Evolutionary conservation across 352 stramenopile species (phyloP), one percentile per base, ranked within the genome.

Genomic region (Pythium apleroticum): DNA sequence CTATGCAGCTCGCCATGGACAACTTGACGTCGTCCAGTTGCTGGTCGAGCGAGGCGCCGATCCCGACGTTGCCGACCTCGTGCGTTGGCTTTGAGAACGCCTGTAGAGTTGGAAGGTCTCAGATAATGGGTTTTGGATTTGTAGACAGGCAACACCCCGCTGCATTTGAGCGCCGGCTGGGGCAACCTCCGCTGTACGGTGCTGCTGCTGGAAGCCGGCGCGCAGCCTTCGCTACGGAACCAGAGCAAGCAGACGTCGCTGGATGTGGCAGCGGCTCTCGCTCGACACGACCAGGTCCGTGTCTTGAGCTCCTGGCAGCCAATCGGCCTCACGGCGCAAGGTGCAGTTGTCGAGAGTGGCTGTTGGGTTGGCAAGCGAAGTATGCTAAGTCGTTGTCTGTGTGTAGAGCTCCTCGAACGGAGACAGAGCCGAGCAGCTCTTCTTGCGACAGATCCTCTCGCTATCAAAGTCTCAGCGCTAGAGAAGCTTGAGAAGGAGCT

Each of bases 161-260:
- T 93, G 10, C 82, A 93, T 56, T 45, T 93, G 30, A 78, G 80
- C n/a, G 78, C 82, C 59, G 84, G 81, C 0, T 93, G 80, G 77
- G 82, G 84, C 20, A 78, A 86, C 31, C 50, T 88, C 10, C 57
- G 68, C 3, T 89, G 78, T 35, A 76, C 77, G 9, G 72, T 89
- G 10, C 35, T 91, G 49, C 59, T 90, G 15, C 65, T 93, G 5
- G 81, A 93, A 68, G 69, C 68, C 24, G 80, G 80, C 5, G 74
- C 77, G 2, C 53, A 66, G 52, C 48, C 73, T 1, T 49, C 64
- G 11, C 58, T 27, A 2, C 63, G 25, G 30, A 91, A 91, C 30
- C 43, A 69, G 12, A 58, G 28, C 0, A 46, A 62, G 3, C 65
- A 88, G 27, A 89, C 71, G 1, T 49, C 84, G 3, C 58, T 84